These are phyloP conservation scores for Pyrenula massariospora DNA, from an alignment of 495 filamentous ascomycete genomes.

Conservation along the genomic window DNA sequence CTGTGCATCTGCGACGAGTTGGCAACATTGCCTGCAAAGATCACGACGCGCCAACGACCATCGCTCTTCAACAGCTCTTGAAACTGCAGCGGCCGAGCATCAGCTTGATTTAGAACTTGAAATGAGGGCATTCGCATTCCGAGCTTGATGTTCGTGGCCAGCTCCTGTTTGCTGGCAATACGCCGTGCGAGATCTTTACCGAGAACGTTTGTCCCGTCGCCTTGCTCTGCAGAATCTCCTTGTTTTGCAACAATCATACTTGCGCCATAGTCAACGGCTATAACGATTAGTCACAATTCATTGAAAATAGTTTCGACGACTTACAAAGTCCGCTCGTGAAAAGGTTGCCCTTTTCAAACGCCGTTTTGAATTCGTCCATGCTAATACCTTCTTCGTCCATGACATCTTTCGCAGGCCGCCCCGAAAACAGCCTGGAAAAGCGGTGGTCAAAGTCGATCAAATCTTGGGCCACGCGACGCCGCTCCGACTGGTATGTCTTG, in stretches of 20 bases:
- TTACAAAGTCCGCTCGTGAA: constrained; percentile 32
- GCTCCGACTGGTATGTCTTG: constrained; percentile 58
- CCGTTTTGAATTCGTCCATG: constrained; percentile 39
- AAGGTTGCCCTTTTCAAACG: constrained; percentile 30
- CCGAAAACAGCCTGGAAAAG: constrained; percentile 41
- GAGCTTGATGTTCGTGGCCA: constrained; percentile 34
- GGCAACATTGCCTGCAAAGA: constrained; percentile 52
- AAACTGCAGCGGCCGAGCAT: constrained; percentile 47
- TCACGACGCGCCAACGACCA: constrained; percentile 54
- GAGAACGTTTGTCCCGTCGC: constrained; percentile 31
- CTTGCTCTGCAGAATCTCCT: constrained; percentile 18
- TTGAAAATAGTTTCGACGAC: background rate
- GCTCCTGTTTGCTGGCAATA: constrained; percentile 16
- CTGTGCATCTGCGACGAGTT: constrained; percentile 26
- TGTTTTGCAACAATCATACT: constrained; percentile 24
- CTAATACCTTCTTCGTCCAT: constrained; percentile 29
- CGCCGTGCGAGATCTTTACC: constrained; percentile 19
- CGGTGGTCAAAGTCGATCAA: constrained; percentile 62
- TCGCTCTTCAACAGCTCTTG: constrained; percentile 33
- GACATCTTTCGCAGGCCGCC: constrained; percentile 15
- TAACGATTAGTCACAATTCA: constrained; percentile 4
- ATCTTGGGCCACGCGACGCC: constrained; percentile 56
- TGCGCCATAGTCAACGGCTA: constrained; percentile 32
- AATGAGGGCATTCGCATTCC: constrained; percentile 47
- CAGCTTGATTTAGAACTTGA: constrained; percentile 47